Percentiles rank a stretch among this genome's conserved stretches.
phyloP scores from a whole-genome alignment of 1,139 yeast species.

The Nakaseomyces glabratus region DNA sequence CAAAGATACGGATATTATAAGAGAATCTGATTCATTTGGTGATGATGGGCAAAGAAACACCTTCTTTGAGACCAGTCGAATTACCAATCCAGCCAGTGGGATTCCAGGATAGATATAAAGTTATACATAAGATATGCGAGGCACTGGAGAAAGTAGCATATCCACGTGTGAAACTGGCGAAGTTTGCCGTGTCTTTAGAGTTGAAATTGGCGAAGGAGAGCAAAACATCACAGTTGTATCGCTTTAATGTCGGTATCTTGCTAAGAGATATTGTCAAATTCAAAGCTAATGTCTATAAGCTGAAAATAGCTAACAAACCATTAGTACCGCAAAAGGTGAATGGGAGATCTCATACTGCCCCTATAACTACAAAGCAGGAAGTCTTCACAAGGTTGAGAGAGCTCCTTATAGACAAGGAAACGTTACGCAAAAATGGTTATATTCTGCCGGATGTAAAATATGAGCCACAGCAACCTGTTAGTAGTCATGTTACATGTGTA shows the following conservation, averaged over 20 bases:
- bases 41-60: constrained; percentile 4
- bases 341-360: constrained; percentile 7
- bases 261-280: constrained; percentile 24
- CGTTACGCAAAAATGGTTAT: constrained; percentile 23
- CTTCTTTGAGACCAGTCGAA: constrained; percentile 24
- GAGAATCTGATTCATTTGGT: too few relatives aligned
- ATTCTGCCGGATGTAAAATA: constrained; percentile 12
- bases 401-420: constrained; percentile 15
- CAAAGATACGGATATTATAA: too few relatives aligned
- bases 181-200: constrained; percentile 25
- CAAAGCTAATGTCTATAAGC: constrained; percentile 24
- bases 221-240: constrained; percentile 24
- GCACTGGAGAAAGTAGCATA: constrained; percentile 18
- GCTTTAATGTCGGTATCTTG: constrained; percentile 26
- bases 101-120: constrained; percentile 27
- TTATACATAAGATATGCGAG: constrained; percentile 23
- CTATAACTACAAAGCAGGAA: constrained; percentile 10
- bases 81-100: constrained; percentile 26
- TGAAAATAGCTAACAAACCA: constrained; percentile 19
- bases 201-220: constrained; percentile 24
- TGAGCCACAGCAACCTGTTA: constrained; percentile 6
- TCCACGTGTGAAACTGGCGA: constrained; percentile 13
- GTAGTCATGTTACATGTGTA: constrained; percentile 18
- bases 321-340: constrained; percentile 9
- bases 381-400: constrained; percentile 17